Conservation (phyloP, 352 stramenopile genomes). For the Globisporangium carolinianum region DNA sequence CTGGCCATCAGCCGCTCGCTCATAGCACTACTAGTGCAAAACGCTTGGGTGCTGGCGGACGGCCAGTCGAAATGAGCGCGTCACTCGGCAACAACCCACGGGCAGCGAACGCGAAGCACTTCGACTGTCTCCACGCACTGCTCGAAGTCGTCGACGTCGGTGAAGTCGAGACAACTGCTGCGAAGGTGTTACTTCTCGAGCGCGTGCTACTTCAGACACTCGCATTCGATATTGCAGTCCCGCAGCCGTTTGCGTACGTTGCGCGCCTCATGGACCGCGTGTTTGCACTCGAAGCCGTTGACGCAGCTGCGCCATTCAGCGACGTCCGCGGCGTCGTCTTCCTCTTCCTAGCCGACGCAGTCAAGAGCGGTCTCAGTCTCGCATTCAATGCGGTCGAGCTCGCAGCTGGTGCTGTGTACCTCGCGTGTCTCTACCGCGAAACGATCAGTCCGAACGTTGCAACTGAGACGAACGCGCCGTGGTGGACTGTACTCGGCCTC, state of each 20-base stretch:
- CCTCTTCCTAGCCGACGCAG: constrained; percentile 49
- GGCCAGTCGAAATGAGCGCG: constrained; percentile 39
- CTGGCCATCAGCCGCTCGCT: too few species aligned
- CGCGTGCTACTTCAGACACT: constrained; percentile 68
- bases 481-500: constrained; percentile 57
- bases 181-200: constrained; percentile 64
- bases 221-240: constrained; percentile 59
- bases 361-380: constrained; percentile 47
- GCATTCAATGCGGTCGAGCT: constrained; percentile 46
- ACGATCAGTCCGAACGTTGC: constrained; percentile 48
- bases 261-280: constrained; percentile 41
- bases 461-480: constrained; percentile 56
- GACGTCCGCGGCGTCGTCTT: constrained; percentile 41
- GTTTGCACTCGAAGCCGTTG: constrained; percentile 50
- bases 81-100: constrained; percentile 50
- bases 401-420: constrained; percentile 58
- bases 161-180: constrained; percentile 53
- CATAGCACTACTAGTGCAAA: neutral
- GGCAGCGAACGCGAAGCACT: constrained; percentile 46
- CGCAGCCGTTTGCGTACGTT: constrained; percentile 65
- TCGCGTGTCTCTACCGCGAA: constrained; percentile 57
- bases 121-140: constrained; percentile 57
- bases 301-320: constrained; percentile 39
- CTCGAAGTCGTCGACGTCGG: constrained; percentile 55
- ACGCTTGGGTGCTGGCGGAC: constrained; percentile 20